These are phyloP conservation scores for Daucus carota DNA, from an alignment of 129 eudicot genomes.

Conservation along the genomic window DNA sequence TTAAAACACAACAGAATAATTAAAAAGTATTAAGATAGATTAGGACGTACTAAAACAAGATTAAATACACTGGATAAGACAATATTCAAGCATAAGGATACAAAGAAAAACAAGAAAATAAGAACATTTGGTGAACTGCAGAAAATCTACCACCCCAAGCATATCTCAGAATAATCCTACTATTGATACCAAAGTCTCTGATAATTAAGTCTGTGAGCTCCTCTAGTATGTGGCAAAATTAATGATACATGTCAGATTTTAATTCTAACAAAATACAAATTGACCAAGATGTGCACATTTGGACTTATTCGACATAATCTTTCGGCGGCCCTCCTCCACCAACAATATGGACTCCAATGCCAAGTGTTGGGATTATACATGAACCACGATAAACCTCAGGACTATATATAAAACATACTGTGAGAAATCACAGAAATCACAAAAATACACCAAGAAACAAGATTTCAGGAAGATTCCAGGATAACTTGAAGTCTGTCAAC, in stretches of 20 bases:
- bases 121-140: neutral
- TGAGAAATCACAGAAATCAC: no score
- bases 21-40: no score
- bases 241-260: neutral
- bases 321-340: neutral
- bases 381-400: neutral
- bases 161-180: neutral
- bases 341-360: neutral
- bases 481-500: no score
- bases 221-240: neutral
- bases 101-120: neutral
- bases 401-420: no score
- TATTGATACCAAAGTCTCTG: neutral
- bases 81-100: neutral
- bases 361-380: neutral
- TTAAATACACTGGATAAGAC: no score
- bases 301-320: neutral
- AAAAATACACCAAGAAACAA: no score
- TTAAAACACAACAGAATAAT: no score
- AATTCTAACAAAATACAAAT: neutral
- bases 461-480: no score
- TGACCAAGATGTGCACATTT: neutral
- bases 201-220: neutral
- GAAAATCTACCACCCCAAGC: neutral
- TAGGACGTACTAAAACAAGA: no score